These are phyloP conservation scores for Luffa aegyptiaca DNA, from an alignment of 306 rosid genomes.

Conservation along the genomic window DNA sequence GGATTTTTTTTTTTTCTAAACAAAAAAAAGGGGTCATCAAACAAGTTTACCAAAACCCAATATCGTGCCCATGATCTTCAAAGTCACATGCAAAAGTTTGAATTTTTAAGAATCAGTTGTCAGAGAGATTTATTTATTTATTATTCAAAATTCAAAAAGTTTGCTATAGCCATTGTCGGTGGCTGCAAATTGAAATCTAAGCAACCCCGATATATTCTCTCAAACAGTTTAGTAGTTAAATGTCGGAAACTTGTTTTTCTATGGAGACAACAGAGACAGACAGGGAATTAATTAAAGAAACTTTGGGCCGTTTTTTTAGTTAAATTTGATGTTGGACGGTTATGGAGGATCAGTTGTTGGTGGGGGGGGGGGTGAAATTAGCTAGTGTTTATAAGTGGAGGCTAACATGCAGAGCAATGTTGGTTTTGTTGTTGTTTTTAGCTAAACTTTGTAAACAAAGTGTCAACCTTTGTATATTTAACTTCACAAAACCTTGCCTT, in stretches of 20 bases:
- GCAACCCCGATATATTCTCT: neutral
- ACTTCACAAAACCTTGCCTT: neutral
- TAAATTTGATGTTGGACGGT: neutral
- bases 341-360: neutral
- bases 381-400: neutral
- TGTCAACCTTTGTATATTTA: neutral
- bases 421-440: neutral
- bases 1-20: too few species aligned
- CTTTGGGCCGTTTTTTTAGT: neutral
- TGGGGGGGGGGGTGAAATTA: too few species aligned
- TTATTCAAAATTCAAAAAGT: neutral
- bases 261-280: neutral
- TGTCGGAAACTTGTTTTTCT: neutral
- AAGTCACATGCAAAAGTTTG: neutral
- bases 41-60: neutral
- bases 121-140: neutral
- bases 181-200: neutral
- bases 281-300: neutral
- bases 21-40: neutral
- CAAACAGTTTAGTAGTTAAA: neutral
- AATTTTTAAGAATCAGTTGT: neutral
- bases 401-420: neutral
- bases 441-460: neutral
- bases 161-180: neutral
- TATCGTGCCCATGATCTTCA: conserved; percentile 1